These are phyloP conservation scores for Berkeleyomyces rouxiae DNA, from an alignment of 2,329 filamentous ascomycete species.

Conservation along the genomic window DNA sequence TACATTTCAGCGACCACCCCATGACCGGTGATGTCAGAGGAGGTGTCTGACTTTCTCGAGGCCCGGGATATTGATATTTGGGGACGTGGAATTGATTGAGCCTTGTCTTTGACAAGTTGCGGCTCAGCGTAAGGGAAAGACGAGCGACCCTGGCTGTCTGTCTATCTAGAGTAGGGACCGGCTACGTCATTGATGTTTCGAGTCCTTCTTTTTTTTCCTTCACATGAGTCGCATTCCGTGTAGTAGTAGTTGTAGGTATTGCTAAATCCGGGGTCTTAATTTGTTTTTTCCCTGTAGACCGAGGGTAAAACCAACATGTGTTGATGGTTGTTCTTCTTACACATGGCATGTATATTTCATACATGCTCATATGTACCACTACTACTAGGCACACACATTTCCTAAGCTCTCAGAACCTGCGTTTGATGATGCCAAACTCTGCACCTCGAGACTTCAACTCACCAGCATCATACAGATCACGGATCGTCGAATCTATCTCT, in stretches of 20 bases:
- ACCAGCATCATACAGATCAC: too few relatives aligned
- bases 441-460: too few relatives aligned
- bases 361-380: neutral
- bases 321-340: too few relatives aligned
- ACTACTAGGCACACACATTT: neutral
- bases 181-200: neutral
- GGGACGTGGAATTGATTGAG: neutral
- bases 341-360: too few relatives aligned
- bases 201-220: neutral
- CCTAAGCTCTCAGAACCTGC: too few relatives aligned
- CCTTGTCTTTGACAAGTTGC: neutral
- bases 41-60: neutral
- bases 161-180: neutral
- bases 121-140: neutral
- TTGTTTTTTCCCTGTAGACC: neutral
- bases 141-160: neutral
- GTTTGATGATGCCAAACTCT: too few relatives aligned
- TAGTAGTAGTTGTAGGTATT: neutral
- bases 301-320: neutral
- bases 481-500: too few relatives aligned
- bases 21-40: neutral
- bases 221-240: neutral
- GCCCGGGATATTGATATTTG: neutral
- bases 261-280: neutral
- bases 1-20: neutral